Evolutionary conservation across 805 yeast species (phyloP).

Genomic region (Tetrapisispora pingtungensis): DNA sequence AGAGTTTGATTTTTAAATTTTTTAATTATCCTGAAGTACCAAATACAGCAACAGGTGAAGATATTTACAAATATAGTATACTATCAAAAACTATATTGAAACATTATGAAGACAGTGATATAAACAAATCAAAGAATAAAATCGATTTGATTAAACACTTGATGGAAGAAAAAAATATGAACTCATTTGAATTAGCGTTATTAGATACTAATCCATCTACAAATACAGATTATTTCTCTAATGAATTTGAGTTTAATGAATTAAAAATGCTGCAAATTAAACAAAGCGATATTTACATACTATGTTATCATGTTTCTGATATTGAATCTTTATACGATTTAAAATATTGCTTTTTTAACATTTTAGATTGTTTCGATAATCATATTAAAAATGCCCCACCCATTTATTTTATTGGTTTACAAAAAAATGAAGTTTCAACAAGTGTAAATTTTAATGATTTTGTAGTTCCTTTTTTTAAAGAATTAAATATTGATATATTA

Average conservation of each 20-base stretch:
- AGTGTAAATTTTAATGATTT: background rate
- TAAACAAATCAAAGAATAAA: background rate
- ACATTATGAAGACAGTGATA: background rate
- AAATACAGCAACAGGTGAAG: background rate
- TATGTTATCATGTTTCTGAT: conserved; percentile 20
- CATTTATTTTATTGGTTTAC: conserved; percentile 15
- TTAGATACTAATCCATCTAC: conserved; percentile 11
- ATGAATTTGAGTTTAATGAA: conserved; percentile 17
- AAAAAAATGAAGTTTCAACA: conserved; percentile 10
- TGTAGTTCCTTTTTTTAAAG: background rate
- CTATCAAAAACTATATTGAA: background rate
- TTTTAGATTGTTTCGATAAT: conserved; percentile 11
- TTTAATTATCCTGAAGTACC: conserved; percentile 7
- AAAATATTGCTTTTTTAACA: conserved; percentile 11
- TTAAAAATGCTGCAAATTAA: conserved; percentile 15
- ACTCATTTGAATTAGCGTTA: conserved; percentile 14
- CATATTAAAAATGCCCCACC: conserved; percentile 14
- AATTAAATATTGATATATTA: background rate
- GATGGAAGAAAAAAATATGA: background rate
- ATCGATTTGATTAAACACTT: background rate
- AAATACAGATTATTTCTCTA: conserved; percentile 3
- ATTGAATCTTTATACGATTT: conserved; percentile 15
- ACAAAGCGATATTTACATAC: conserved; percentile 25
- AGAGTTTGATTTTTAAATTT: conserved; percentile 18
- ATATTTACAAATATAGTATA: background rate